Base-by-base conservation (phyloP, 1,284 basidiomycete genomes). In the Phellopilus nigrolimitatus region DNA sequence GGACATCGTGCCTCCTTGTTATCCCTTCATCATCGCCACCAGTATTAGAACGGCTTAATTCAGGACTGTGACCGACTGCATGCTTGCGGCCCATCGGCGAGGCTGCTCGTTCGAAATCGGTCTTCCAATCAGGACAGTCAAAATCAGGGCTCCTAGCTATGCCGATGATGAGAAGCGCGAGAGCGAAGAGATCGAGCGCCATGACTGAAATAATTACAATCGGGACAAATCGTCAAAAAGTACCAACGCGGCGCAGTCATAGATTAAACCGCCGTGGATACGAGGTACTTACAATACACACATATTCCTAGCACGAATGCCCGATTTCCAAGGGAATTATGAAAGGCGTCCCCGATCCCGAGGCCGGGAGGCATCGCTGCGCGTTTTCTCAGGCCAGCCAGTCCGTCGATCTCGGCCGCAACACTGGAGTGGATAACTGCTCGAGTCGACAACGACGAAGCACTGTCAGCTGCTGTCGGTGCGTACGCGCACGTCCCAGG, bases 251-350 rank as follows among this genome's bases (percentile, higher is more conserved):
- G 13, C 22, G 6, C 2, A n/a, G 2, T 22, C 21, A 42, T 42
- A 4, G n/a, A n/a, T 40, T 40, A 42, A 22, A 42, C 6, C 25
- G 27, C 27, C 5, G 31, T 21, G 17, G 24, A 30, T n/a, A n/a
- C 9, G 17, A 31, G 15, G 19, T n/a, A 19, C 49, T 36, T 13
- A 51, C 49, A 45, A 15, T 51, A 51, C 19, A 19, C 24, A 30
- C 42, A 51, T 30, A 42, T 36, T 13, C 33, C 43, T 9, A 51
- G 22, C 17, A 51, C 36, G 21, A 51, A 37, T 12, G 25, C 38
- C 22, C 33, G 30, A 15, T 28, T 30, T 22, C 33, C 31, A 25
- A 33, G 10, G 10, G 19, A 21, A 38, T 51, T 39, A 9, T 33
- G 3, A 8, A 21, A 45, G 3, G 33, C 49, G 6, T 6, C 15